A percentile compares a stretch with the other conserved stretches of the same genome.
Evolutionary conservation across 2,329 filamentous ascomycete species (phyloP).

Genomic region (Talaromyces amestolkiae): DNA sequence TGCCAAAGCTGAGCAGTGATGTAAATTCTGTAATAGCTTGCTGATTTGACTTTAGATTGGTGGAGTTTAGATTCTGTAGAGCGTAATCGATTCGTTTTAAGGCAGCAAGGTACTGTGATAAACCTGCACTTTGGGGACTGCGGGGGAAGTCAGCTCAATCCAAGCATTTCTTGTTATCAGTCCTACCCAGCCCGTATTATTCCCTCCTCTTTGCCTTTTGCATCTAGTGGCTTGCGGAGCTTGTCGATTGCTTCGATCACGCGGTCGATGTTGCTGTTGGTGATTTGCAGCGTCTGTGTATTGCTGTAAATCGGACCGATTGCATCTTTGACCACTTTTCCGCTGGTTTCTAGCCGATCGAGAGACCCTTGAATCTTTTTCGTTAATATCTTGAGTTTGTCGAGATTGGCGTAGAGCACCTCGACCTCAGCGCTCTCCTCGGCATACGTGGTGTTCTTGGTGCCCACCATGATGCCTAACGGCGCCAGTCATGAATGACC

Average conservation of each 20-base stretch:
- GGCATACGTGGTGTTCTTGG: slow-evolving; percentile 57
- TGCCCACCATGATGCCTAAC: slow-evolving; percentile 49
- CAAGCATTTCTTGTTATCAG: neutral
- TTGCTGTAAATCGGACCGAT: slow-evolving; percentile 91
- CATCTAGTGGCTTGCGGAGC: slow-evolving; percentile 85
- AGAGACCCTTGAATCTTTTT: slow-evolving; percentile 94
- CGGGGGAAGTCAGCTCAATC: slow-evolving; percentile 21
- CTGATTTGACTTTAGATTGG: slow-evolving; percentile 91
- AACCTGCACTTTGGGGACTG: slow-evolving; percentile 74
- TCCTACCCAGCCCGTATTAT: slow-evolving; percentile 76
- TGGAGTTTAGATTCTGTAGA: slow-evolving; percentile 77
- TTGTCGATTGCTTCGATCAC: slow-evolving; percentile 84
- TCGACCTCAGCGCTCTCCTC: slow-evolving; percentile 68
- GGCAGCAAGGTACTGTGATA: slow-evolving; percentile 82
- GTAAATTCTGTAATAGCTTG: slow-evolving; percentile 79
- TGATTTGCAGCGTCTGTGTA: slow-evolving; percentile 82
- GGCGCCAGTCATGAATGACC: slow-evolving; percentile 2
- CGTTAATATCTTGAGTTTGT: slow-evolving; percentile 88
- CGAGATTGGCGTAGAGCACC: slow-evolving; percentile 67
- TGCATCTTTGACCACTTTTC: slow-evolving; percentile 86
- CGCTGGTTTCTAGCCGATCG: slow-evolving; percentile 77
- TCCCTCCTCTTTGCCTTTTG: slow-evolving; percentile 85
- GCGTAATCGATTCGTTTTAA: slow-evolving; percentile 85
- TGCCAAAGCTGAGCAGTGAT: slow-evolving; percentile 73
- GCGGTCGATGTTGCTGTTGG: slow-evolving; percentile 83